Evolutionary conservation across 2,329 filamentous ascomycete genomes (phyloP), one percentile per base, ranked within the genome.

Genomic region (Calonectria pseudoreteaudii): DNA sequence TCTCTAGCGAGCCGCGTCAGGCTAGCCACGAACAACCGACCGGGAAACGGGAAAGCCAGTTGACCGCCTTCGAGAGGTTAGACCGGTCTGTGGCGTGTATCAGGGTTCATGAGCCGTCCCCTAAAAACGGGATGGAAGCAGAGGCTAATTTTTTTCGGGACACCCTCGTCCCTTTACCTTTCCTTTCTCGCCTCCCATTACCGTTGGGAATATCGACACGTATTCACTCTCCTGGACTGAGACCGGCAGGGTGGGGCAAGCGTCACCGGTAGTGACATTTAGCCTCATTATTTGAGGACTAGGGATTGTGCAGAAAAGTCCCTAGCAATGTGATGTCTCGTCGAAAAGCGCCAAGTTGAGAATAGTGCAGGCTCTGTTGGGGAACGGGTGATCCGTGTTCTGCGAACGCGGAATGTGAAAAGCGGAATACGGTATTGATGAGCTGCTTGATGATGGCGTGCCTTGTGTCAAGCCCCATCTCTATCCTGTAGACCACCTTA

Each of bases 21-120:
- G 53, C 49, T 49, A 64, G 49, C 64, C 53, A 64, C 30, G 64
- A 65, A 41, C 56, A 58, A 66, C 28, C 65, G 70, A 47, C 44
- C 58, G 44, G 47, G 47, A 50, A 70, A 77, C 75, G 68, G 72
- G 74, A 26, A 50, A 49, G 41, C 49, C 18, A 58, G 38, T 79
- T 64, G 71, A 66, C 60, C 67, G 67, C 71, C 60, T 28, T 66
- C 31, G 38, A 53, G 50, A 47, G 41, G 41, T 20, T 44, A 65
- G 49, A 49, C 36, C 28, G 49, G 49, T 62, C 65, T 28, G 58
- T 49, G 26, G 47, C 62, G n/a, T 50, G 49, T 66, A 66, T 58
- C 68, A 70, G 66, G 58, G 56, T 60, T 68, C 47, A 52, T 47
- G 28, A 47, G 28, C n/a, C 52, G 60, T 49, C 56, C 56, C 34